Conservation (phyloP, 176 grass and related monocot genomes). For the Rhynchospora breviuscula region DNA sequence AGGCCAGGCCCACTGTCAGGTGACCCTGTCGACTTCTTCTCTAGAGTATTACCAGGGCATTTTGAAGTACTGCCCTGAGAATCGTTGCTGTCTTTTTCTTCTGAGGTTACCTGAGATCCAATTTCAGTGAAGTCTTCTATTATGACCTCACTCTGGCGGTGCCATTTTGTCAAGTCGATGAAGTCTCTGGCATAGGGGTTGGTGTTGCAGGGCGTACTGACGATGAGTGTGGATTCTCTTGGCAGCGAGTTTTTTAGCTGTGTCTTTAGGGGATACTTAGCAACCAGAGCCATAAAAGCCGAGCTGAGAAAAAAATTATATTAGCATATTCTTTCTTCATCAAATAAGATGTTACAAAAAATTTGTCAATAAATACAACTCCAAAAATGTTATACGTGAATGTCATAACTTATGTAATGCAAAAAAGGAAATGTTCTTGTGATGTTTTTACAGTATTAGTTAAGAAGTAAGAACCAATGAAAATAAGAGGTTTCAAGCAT, state of each 20-base stretch:
- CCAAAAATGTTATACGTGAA: background rate
- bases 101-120: slow-evolving; percentile 36
- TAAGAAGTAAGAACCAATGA: background rate
- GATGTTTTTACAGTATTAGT: background rate
- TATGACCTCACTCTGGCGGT: slow-evolving; percentile 39
- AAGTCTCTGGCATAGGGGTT: slow-evolving; percentile 30
- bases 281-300: slow-evolving; percentile 71
- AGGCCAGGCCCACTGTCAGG: slow-evolving; percentile 34
- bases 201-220: background rate
- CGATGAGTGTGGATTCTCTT: slow-evolving; percentile 18
- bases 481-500: background rate
- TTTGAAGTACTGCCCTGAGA: slow-evolving; percentile 44
- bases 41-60: slow-evolving; percentile 28
- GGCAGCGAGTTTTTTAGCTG: slow-evolving; percentile 12
- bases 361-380: slow-evolving; percentile 1
- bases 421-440: background rate
- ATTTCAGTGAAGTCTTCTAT: slow-evolving; percentile 45
- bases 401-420: background rate
- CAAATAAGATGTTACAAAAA: background rate
- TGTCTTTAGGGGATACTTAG: slow-evolving; percentile 54
- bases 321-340: slow-evolving; percentile 7
- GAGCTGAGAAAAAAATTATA: slow-evolving; percentile 43
- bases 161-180: slow-evolving; percentile 36
- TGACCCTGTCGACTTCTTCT: slow-evolving; percentile 22
- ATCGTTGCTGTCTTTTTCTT: slow-evolving; percentile 63